Conservation (phyloP, 129 eudicot species). For the Lactuca sativa region DNA sequence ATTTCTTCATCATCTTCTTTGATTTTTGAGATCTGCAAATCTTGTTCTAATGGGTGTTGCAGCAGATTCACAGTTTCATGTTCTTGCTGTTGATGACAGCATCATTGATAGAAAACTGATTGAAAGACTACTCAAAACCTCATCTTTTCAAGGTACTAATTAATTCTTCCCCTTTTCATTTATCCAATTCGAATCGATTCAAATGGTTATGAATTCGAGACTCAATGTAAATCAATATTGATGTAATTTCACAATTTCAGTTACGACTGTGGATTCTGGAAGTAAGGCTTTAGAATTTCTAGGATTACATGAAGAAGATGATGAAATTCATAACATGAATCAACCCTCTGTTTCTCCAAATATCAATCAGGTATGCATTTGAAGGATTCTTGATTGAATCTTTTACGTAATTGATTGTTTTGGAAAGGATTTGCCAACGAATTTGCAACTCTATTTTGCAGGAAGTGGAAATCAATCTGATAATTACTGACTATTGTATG, state of each 20-base stretch:
- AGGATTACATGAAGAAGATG: constrained; percentile 67
- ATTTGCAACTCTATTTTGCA: constrained; percentile 29
- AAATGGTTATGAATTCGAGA: constrained; percentile 1
- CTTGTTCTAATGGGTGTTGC: constrained; percentile 61
- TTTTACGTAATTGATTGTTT: neutral
- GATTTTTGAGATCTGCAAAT: constrained; percentile 18
- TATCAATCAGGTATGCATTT: constrained; percentile 48
- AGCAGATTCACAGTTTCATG: constrained; percentile 81
- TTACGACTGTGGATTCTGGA: constrained; percentile 95
- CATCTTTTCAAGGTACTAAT: constrained; percentile 61
- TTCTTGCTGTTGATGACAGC: constrained; percentile 95
- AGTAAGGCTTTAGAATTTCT: constrained; percentile 82
- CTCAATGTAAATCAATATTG: constrained; percentile 3
- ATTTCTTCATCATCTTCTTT: constrained; percentile 5
- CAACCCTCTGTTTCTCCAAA: constrained; percentile 56
- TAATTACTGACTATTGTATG: constrained; percentile 96
- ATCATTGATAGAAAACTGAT: constrained; percentile 83
- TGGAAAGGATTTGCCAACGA: constrained; percentile 1
- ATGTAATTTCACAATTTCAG: constrained; percentile 38
- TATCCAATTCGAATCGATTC: neutral
- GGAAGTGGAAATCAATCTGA: constrained; percentile 85
- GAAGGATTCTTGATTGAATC: neutral
- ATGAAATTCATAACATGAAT: constrained; percentile 25
- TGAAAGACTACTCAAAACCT: constrained; percentile 82
- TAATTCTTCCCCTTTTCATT: neutral